phyloP scores from a whole-genome alignment of 345 rosid genomes.

The Linum lewisii region DNA sequence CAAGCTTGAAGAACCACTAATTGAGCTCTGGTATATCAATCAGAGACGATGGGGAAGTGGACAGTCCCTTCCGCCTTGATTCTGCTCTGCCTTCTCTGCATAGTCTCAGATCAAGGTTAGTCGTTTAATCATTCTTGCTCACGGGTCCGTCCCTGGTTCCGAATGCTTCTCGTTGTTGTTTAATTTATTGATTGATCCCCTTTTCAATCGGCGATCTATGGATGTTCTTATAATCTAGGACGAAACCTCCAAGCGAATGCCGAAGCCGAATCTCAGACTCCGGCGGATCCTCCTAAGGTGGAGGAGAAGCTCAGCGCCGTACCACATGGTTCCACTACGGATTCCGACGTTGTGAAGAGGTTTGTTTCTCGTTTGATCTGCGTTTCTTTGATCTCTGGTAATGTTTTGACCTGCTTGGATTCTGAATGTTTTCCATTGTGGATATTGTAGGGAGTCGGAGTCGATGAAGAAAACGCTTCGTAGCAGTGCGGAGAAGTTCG shows the following conservation, averaged over 20 bases:
- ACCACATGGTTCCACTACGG: constrained; percentile 81
- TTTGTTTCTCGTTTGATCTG: constrained; percentile 8
- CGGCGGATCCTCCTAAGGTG: constrained; percentile 78
- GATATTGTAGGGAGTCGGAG: constrained; percentile 59
- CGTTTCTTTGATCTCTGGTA: neutral
- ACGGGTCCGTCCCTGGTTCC: too few species aligned
- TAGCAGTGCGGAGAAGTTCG: constrained; percentile 74
- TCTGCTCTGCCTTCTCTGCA: constrained; percentile 52
- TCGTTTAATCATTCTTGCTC: neutral
- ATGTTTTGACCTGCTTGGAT: neutral
- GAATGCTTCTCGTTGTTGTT: neutral
- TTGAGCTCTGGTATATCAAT: neutral
- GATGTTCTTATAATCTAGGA: constrained; percentile 25
- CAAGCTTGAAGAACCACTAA: neutral
- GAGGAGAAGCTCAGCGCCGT: constrained; percentile 92
- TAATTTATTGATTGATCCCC: neutral
- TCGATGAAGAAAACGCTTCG: constrained; percentile 86
- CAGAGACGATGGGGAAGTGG: constrained; percentile 73
- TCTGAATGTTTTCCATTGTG: neutral
- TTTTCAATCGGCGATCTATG: constrained; percentile 21
- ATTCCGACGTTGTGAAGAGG: constrained; percentile 93
- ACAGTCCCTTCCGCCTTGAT: constrained; percentile 70
- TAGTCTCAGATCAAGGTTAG: constrained; percentile 82
- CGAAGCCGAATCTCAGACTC: constrained; percentile 45
- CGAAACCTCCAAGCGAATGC: constrained; percentile 78